A percentile compares a stretch with the other conserved stretches of the same genome.
phyloP scores from a whole-genome alignment of 139 green algal genomes.

The Volvox reticuliferus region DNA sequence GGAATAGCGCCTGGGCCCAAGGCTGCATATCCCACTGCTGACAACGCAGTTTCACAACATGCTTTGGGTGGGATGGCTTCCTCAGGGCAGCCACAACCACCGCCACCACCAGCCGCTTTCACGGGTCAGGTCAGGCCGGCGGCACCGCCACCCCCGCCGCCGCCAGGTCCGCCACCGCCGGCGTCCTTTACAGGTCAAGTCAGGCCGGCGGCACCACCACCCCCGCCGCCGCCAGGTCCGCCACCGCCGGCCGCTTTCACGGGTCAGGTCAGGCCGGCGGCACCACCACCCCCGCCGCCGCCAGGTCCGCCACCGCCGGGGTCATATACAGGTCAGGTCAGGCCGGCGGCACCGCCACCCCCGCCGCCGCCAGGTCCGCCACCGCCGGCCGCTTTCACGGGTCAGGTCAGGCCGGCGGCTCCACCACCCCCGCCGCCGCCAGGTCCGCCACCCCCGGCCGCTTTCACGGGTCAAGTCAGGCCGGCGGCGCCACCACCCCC shows the following conservation, averaged over 20 bases:
- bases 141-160: not conserved
- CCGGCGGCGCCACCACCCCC: not conserved
- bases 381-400: not conserved
- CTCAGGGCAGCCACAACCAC: not conserved
- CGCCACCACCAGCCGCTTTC: not conserved
- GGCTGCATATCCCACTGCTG: not conserved
- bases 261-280: not conserved
- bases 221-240: not conserved
- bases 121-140: not conserved
- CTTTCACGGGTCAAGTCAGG: not conserved
- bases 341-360: not conserved
- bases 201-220: not conserved
- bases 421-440: too few species aligned
- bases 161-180: constrained; percentile 8
- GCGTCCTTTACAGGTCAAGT: not conserved
- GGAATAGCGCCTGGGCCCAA: not conserved
- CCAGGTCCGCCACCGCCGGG: not conserved
- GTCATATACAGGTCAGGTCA: not conserved
- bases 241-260: not conserved
- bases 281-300: constrained; percentile 2
- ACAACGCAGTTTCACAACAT: not conserved
- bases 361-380: constrained; percentile 4
- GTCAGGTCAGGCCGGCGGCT: too few species aligned
- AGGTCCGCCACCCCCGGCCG: not conserved
- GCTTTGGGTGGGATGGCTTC: too few species aligned